A percentile compares a stretch with the other conserved stretches of the same genome.
phyloP scores from a whole-genome alignment of 768 basidiomycete species.

The Mycena filopes region DNA sequence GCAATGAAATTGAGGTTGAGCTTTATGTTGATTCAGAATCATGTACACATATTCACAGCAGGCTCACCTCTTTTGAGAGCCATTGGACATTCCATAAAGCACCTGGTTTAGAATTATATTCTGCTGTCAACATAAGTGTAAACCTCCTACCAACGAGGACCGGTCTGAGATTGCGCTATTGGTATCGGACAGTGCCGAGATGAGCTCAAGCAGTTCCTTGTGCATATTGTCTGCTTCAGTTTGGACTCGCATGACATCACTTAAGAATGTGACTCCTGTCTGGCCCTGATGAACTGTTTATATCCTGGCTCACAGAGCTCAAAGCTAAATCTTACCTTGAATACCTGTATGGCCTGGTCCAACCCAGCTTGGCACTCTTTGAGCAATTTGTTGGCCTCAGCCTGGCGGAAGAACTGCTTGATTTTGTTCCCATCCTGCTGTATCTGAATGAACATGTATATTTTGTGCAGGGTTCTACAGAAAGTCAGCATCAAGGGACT shows the following conservation, averaged over 20 bases:
- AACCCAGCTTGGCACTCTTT: neutral
- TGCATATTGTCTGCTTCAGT: no score
- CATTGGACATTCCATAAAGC: no score
- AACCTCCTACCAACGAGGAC: neutral
- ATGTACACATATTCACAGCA: neutral
- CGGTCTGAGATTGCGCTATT: neutral
- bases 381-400: no score
- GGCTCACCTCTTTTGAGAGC: neutral
- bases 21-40: neutral
- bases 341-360: neutral
- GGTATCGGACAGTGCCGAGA: neutral
- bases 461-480: no score
- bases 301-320: no score
- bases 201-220: neutral
- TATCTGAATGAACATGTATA: no score
- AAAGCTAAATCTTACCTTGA: neutral
- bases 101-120: neutral
- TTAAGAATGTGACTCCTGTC: no score
- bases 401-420: no score
- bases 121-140: no score
- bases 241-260: no score
- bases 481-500: no score
- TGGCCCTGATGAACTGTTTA: neutral
- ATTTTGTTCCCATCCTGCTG: neutral
- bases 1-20: slow-evolving; percentile 13